A percentile compares a stretch with the other conserved stretches of the same genome.
Conservation (phyloP, 2,329 filamentous ascomycete genomes). For the Fonsecaea nubica region DNA sequence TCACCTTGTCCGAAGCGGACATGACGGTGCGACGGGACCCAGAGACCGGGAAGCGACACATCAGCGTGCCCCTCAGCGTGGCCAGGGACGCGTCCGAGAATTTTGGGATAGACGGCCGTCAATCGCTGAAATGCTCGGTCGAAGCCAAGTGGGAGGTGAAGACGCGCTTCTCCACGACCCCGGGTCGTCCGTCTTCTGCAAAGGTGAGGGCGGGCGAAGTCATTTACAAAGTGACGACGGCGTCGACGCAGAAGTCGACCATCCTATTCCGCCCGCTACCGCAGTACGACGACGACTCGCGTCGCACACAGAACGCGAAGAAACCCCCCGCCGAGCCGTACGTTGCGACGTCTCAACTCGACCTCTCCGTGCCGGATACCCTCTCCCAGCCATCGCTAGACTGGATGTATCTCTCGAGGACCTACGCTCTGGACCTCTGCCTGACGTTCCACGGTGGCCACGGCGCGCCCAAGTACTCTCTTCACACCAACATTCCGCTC, state of each 20-base stretch:
- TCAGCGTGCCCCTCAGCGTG: conserved; percentile 28
- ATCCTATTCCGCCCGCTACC: conserved; percentile 34
- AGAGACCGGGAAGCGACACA: conserved; percentile 22
- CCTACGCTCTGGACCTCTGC: conserved; percentile 30
- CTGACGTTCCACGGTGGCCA: conserved; percentile 29
- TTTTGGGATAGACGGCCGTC: conserved; percentile 22
- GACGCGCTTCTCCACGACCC: conserved; percentile 24
- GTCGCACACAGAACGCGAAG: not conserved
- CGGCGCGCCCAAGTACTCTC: conserved; percentile 31
- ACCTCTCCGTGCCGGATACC: conserved; percentile 30
- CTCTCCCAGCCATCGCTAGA: conserved; percentile 30
- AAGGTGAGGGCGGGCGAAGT: conserved; percentile 14
- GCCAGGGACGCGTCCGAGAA: conserved; percentile 21
- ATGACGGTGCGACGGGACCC: conserved; percentile 14
- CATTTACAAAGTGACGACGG: conserved; percentile 24
- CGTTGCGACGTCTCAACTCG: conserved; percentile 30
- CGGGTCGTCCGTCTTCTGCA: not conserved
- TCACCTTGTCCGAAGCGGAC: conserved; percentile 27
- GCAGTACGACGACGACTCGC: conserved; percentile 16
- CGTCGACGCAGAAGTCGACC: conserved; percentile 27
- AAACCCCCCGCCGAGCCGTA: conserved; percentile 10
- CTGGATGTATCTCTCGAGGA: conserved; percentile 26
- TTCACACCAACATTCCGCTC: conserved; percentile 25
- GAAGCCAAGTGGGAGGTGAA: conserved; percentile 30
- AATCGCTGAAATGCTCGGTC: conserved; percentile 33